These are phyloP conservation scores for Chlamydomonas applanata DNA, from an alignment of 139 green algal species.

Conservation along the genomic window DNA sequence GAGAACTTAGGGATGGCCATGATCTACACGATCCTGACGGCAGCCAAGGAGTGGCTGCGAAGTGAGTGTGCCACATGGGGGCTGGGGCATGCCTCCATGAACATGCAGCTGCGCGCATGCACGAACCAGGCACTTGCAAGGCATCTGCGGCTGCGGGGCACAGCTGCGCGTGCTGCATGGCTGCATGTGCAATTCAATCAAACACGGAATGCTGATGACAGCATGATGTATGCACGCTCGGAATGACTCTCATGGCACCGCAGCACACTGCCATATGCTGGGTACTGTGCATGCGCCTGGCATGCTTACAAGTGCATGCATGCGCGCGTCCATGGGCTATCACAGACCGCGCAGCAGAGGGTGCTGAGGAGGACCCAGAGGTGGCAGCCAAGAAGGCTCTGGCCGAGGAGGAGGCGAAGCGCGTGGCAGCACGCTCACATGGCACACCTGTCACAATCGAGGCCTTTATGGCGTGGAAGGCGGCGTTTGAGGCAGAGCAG, in stretches of 20 bases:
- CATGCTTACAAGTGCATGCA: not conserved
- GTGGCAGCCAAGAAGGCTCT: conserved; percentile 30
- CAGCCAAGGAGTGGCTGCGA: conserved; percentile 73
- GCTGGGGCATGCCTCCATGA: not conserved
- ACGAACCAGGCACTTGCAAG: too few species aligned
- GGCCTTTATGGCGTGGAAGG: conserved; percentile 74
- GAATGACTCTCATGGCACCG: not conserved
- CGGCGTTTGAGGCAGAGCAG: conserved; percentile 45
- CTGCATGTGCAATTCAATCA: too few species aligned
- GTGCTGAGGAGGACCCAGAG: conserved; percentile 25
- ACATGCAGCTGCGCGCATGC: too few species aligned
- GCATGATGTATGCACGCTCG: too few species aligned
- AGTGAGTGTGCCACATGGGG: conserved; percentile 9
- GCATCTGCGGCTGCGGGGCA: too few species aligned
- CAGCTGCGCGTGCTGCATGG: too few species aligned
- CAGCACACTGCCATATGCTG: not conserved
- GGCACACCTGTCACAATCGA: conserved; percentile 75
- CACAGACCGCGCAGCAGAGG: conserved; percentile 2
- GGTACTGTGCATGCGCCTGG: not conserved
- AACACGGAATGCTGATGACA: too few species aligned
- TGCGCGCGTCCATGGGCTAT: not conserved
- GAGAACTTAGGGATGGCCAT: conserved; percentile 81
- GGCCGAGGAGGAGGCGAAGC: conserved; percentile 66
- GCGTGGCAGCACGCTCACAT: conserved; percentile 59
- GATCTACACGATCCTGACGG: conserved; percentile 72